Percentiles rank a stretch among this genome's conserved stretches.
Evolutionary conservation across 78 protist species (phyloP).

Genomic region (Dictyostelium citrinum): DNA sequence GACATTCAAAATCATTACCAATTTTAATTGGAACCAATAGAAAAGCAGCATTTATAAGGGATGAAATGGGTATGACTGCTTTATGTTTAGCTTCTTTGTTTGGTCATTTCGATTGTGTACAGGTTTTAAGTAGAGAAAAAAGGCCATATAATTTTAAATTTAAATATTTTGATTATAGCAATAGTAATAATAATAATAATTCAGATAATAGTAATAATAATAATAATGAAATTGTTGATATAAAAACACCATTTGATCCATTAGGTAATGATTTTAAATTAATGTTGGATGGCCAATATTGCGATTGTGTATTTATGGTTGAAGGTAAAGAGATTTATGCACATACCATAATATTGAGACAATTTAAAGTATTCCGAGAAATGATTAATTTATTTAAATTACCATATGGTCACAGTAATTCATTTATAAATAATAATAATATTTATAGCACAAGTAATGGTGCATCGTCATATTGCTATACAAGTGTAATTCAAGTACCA

Average conservation of each 20-base stretch:
- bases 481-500: not conserved
- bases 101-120: slow-evolving; percentile 72
- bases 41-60: slow-evolving; percentile 4
- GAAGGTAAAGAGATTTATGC: slow-evolving; percentile 65
- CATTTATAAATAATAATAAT: not conserved
- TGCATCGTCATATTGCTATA: not conserved
- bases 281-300: slow-evolving; percentile 56
- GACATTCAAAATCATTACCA: slow-evolving; percentile 31
- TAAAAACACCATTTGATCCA: slow-evolving; percentile 66
- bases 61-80: slow-evolving; percentile 75
- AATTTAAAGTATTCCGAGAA: slow-evolving; percentile 44
- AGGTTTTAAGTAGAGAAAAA: slow-evolving; percentile 8
- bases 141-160: not conserved
- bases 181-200: too few species aligned
- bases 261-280: slow-evolving; percentile 48
- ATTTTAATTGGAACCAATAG: slow-evolving; percentile 7
- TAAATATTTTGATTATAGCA: not conserved
- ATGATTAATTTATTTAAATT: not conserved
- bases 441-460: not conserved
- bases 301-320: slow-evolving; percentile 38
- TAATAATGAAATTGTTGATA: not conserved
- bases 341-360: slow-evolving; percentile 38
- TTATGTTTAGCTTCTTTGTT: slow-evolving; percentile 50
- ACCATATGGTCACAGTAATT: not conserved
- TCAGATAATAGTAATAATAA: too few species aligned